Evolutionary conservation across 1,139 yeast species (phyloP), one percentile per base, ranked within the genome.

Genomic region (Yamadazyma pseudoaaseri): DNA sequence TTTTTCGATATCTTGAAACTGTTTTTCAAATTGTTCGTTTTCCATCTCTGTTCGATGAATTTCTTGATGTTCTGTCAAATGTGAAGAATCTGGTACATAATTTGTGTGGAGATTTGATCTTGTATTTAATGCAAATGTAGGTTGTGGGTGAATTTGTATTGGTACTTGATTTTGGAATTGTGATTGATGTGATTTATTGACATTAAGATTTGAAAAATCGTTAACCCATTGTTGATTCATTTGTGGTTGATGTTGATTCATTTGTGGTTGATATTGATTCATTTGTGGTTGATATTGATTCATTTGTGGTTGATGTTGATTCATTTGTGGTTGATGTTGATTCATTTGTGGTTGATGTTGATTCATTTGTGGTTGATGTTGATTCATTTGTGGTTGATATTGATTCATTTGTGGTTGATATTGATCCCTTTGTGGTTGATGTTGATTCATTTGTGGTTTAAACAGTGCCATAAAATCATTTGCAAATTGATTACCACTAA

Each of bases 1-100:
- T 30, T 48, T 45, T 38, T 68, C 75, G 18, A 70, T 31, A 38
- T 54, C 48, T 25, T 59, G 64, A 43, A 69, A 69, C 36, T 68
- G 63, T 21, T 56, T 49, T 25, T 65, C 70, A 33, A 68, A 59
- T 18, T 47, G 51, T 30, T 52, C 46, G 16, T 49, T 45, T 29
- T 60, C 58, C 8, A 56, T 44, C 17, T 62, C 65, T n/a, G 50
- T 20, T 21, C 52, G 47, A 33, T 64, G 70, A 10, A 56, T 22
- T 36, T 59, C 58, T 39, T 52, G 51, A 35, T 63, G 70, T 39
- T 65, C 70, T 1, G 57, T 36, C 29, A 43, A 28, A 16, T 27
- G 30, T 26, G 31, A 15, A 12, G 29, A 17, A 17, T 30, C 26
- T 22, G 42, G 42, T 20, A 23, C 29, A 36, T 32, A 39, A 14